Evolutionary conservation across 2,329 filamentous ascomycete genomes (phyloP).

Genomic region (Pseudogymnoascus sp.): DNA sequence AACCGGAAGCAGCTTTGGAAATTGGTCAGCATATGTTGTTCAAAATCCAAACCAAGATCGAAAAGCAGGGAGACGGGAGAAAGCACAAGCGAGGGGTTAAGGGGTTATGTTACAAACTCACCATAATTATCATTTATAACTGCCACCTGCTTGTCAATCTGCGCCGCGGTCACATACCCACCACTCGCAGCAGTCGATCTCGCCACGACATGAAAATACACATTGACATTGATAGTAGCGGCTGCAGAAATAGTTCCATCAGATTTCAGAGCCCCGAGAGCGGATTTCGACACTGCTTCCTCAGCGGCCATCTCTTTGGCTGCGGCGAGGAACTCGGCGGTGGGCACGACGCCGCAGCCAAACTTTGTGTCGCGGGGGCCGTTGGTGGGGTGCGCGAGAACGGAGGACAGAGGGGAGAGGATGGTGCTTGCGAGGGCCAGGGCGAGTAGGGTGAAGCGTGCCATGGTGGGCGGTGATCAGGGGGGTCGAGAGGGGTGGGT

Average conservation of each 20-base stretch:
- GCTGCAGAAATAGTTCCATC: slow-evolving; percentile 12
- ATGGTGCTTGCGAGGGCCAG: slow-evolving; percentile 14
- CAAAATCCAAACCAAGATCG: not conserved
- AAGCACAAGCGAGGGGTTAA: not conserved
- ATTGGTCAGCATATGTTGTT: slow-evolving; percentile 10
- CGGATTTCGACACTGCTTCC: slow-evolving; percentile 11
- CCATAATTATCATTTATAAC: slow-evolving; percentile 16
- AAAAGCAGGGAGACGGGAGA: not conserved
- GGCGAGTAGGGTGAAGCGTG: slow-evolving; percentile 16
- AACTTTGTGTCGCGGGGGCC: slow-evolving; percentile 11
- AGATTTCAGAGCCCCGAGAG: not conserved
- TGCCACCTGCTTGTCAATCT: slow-evolving; percentile 21
- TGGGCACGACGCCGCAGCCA: slow-evolving; percentile 17
- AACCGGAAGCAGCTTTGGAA: slow-evolving; percentile 21
- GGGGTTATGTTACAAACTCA: not conserved
- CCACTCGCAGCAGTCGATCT: slow-evolving; percentile 16
- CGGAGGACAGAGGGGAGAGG: slow-evolving; percentile 10
- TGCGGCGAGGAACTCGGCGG: slow-evolving; percentile 16
- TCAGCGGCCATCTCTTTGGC: slow-evolving; percentile 14
- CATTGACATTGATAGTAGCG: slow-evolving; percentile 22
- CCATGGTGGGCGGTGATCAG: not conserved
- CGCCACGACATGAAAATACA: slow-evolving; percentile 30
- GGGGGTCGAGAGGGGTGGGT: not conserved
- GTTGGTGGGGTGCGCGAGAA: slow-evolving; percentile 14
- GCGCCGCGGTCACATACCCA: slow-evolving; percentile 22